Conservation (phyloP, 768 basidiomycete genomes). For the Baorangia bicolor region DNA sequence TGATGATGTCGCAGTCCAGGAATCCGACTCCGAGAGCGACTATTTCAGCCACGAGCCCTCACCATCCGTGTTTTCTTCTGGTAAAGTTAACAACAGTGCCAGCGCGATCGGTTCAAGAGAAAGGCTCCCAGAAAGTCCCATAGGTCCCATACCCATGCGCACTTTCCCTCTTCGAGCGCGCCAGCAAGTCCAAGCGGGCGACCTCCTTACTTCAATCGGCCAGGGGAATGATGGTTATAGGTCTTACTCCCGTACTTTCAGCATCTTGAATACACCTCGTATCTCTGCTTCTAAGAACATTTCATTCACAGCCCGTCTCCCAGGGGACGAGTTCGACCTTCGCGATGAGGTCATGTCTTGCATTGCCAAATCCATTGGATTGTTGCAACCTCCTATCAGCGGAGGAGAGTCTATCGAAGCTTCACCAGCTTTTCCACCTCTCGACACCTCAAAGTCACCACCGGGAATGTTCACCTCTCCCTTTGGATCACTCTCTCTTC, state of each 20-base stretch:
- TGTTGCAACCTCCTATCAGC: conserved; percentile 82
- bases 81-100: conserved; percentile 16
- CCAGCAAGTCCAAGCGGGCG: conserved; percentile 71
- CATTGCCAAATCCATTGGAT: conserved; percentile 95
- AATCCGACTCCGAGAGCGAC: conserved; percentile 53
- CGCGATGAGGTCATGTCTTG: conserved; percentile 96
- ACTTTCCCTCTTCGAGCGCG: conserved; percentile 35
- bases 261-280: conserved; percentile 51
- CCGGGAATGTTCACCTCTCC: conserved; percentile 54
- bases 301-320: conserved; percentile 24
- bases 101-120: conserved; percentile 22
- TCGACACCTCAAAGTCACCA: conserved; percentile 37
- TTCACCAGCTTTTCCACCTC: conserved; percentile 60
- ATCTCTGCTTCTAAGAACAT: conserved; percentile 31
- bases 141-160: conserved; percentile 14
- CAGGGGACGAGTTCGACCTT: conserved; percentile 84
- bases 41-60: conserved; percentile 45
- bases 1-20: conserved; percentile 49
- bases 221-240: conserved; percentile 47
- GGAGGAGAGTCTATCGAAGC: conserved; percentile 63
- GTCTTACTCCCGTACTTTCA: conserved; percentile 47
- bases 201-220: conserved; percentile 62
- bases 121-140: conserved; percentile 26
- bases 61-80: conserved; percentile 18
- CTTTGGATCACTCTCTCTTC: conserved; percentile 70